Percentiles rank a stretch among this genome's conserved stretches.
Evolutionary conservation across 306 rosid genomes (phyloP).

Genomic region (Sechiopsis laciniata): DNA sequence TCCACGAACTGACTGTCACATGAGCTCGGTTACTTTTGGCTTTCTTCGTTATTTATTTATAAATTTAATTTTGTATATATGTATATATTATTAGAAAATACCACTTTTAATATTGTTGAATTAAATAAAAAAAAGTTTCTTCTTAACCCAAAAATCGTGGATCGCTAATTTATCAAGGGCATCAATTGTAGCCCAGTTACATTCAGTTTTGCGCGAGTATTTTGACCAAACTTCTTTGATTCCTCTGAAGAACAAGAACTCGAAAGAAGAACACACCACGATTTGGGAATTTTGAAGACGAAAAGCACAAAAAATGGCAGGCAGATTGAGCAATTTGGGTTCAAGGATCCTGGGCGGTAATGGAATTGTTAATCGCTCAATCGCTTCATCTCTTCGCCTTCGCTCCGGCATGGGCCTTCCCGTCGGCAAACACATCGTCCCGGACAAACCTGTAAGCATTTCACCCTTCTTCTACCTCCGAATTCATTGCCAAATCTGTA

Average conservation of each 20-base stretch:
- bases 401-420: conserved; percentile 91
- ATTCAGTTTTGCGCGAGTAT: no score
- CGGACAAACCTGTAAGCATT: conserved; percentile 62
- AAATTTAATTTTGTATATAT: no score
- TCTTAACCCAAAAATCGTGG: no score
- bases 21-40: no score
- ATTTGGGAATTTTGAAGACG: conserved; percentile 5
- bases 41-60: no score
- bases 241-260: not conserved
- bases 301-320: conserved; percentile 48
- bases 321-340: conserved; percentile 54
- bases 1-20: no score
- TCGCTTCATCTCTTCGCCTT: conserved; percentile 64
- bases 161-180: no score
- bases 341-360: conserved; percentile 76
- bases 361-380: conserved; percentile 67
- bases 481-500: not conserved
- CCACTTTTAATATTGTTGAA: no score
- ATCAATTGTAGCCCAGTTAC: no score
- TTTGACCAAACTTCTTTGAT: not conserved
- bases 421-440: conserved; percentile 75
- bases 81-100: no score
- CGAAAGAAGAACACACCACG: not conserved
- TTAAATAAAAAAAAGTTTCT: no score
- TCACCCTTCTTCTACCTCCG: conserved; percentile 16